Percentiles rank a stretch among this genome's conserved stretches.
These are phyloP conservation scores for Citrus hindsii DNA, from an alignment of 345 rosid species.

Conservation along the genomic window DNA sequence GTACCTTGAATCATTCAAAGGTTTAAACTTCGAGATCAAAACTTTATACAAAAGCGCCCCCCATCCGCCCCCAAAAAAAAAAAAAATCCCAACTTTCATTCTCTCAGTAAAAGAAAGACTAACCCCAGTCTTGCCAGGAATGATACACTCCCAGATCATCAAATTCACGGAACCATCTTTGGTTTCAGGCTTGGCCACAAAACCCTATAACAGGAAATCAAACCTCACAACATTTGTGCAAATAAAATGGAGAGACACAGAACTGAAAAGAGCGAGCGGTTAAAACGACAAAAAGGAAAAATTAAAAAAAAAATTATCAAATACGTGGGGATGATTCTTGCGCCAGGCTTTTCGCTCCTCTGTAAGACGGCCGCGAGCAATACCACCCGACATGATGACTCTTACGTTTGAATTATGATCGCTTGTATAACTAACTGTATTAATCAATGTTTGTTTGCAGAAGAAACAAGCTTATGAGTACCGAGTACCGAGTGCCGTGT, in stretches of 20 bases:
- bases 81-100: not conserved
- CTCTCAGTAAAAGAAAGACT: constrained; percentile 12
- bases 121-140: constrained; percentile 52
- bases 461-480: not conserved
- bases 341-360: constrained; percentile 60
- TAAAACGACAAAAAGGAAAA: not conserved
- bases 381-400: constrained; percentile 40
- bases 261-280: not conserved
- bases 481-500: not conserved
- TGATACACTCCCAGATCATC: constrained; percentile 53
- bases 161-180: constrained; percentile 47
- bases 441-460: not conserved
- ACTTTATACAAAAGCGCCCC: not conserved
- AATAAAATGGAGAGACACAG: not conserved
- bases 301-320: not conserved
- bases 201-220: constrained; percentile 34
- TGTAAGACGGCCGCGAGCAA: constrained; percentile 50
- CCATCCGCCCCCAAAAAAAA: not conserved
- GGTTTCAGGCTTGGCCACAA: constrained; percentile 49
- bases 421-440: not conserved
- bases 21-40: not conserved
- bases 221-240: constrained; percentile 33
- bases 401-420: constrained; percentile 1
- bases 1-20: not conserved
- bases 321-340: constrained; percentile 50